Evolutionary conservation across 129 eudicot genomes (phyloP).

Genomic region (Centella asiatica): DNA sequence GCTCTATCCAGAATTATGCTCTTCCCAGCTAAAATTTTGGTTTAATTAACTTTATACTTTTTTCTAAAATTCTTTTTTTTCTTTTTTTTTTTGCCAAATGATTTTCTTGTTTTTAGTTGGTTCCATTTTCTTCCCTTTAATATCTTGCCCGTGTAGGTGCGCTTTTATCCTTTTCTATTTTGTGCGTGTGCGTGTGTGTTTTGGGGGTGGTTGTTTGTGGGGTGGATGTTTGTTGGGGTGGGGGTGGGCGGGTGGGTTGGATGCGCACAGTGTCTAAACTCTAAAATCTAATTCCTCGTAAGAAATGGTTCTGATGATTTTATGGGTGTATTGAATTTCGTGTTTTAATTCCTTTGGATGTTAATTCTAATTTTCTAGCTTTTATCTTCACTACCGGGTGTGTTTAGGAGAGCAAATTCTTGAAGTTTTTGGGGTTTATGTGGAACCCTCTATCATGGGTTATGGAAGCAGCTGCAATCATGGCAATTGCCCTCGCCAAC

Average conservation of each 20-base stretch:
- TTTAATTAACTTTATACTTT: background rate
- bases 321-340: background rate
- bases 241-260: background rate
- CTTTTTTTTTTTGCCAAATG: too few relatives aligned
- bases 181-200: too few relatives aligned
- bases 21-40: background rate
- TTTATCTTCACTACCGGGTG: conserved; percentile 15
- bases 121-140: too few relatives aligned
- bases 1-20: conserved; percentile 7
- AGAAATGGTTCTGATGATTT: background rate
- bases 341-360: background rate
- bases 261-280: too few relatives aligned
- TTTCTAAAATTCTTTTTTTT: conserved; percentile 9
- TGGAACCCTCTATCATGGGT: conserved; percentile 99
- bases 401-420: conserved; percentile 87
- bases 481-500: conserved; percentile 99
- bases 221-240: too few relatives aligned
- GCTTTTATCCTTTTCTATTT: too few relatives aligned
- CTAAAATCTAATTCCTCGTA: background rate
- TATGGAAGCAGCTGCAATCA: conserved; percentile 99
- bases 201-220: too few relatives aligned
- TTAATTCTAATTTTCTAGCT: background rate
- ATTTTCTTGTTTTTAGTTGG: too few relatives aligned
- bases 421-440: conserved; percentile 98
- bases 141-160: too few relatives aligned